phyloP scores from a whole-genome alignment of 2,329 filamentous ascomycete genomes.

The Cercospora citrullina region DNA sequence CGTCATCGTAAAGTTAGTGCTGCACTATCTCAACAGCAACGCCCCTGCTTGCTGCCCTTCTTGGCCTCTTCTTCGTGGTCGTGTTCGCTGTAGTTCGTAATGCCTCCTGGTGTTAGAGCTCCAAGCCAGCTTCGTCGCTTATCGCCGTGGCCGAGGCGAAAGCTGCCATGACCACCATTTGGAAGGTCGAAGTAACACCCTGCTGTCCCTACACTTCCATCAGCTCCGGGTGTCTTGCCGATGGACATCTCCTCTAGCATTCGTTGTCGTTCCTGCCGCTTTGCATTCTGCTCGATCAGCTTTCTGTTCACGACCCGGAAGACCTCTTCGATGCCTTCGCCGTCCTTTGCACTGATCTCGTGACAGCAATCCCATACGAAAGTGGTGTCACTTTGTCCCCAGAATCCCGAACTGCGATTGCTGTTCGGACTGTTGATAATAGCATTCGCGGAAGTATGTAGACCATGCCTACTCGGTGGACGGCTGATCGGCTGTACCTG shows the following conservation, averaged over 20 bases:
- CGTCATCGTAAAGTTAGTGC: not conserved
- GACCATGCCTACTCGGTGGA: conserved; percentile 42
- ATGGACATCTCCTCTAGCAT: conserved; percentile 43
- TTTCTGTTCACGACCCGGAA: conserved; percentile 89
- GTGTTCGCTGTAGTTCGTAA: conserved; percentile 32
- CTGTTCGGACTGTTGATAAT: conserved; percentile 44
- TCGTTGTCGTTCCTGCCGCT: conserved; percentile 54
- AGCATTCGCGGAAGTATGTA: conserved; percentile 49
- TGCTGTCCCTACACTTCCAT: conserved; percentile 35
- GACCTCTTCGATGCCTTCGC: conserved; percentile 94
- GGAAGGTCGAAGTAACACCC: conserved; percentile 51
- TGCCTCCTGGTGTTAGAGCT: conserved; percentile 48
- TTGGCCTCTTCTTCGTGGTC: conserved; percentile 29
- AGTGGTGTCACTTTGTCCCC: conserved; percentile 67
- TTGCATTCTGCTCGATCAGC: conserved; percentile 69
- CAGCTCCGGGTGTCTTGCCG: conserved; percentile 48
- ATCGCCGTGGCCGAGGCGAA: conserved; percentile 59
- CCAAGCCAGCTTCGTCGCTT: conserved; percentile 68
- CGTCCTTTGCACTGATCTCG: conserved; percentile 90
- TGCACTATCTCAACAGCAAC: conserved; percentile 30
- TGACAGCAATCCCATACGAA: conserved; percentile 92
- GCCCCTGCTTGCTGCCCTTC: conserved; percentile 28
- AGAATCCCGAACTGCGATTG: conserved; percentile 69
- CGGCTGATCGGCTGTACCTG: conserved; percentile 13
- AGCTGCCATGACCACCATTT: conserved; percentile 57